A percentile compares a stretch with the other conserved stretches of the same genome.
phyloP scores from a whole-genome alignment of 176 grass and related monocot genomes.

The Oryza glaberrima region DNA sequence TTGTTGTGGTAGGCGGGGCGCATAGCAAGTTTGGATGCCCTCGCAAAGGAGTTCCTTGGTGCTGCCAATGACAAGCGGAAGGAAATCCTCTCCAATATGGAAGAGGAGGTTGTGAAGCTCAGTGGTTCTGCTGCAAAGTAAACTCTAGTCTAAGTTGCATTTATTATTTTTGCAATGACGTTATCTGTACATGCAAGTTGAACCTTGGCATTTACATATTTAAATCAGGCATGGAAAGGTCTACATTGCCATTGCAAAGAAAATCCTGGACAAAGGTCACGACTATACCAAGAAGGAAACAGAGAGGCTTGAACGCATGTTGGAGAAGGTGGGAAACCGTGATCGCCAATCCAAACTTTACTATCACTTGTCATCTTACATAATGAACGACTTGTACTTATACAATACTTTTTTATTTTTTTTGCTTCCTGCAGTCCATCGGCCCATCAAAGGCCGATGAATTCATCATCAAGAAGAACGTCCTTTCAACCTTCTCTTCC shows the following conservation, averaged over 20 bases:
- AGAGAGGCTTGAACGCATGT: slow-evolving; percentile 69
- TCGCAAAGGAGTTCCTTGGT: slow-evolving; percentile 76
- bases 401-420: background rate
- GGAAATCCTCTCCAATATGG: slow-evolving; percentile 66
- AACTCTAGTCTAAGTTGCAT: slow-evolving; percentile 1
- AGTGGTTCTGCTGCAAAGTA: slow-evolving; percentile 77
- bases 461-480: slow-evolving; percentile 92
- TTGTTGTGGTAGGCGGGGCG: slow-evolving; percentile 62
- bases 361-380: background rate
- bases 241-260: slow-evolving; percentile 75
- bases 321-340: slow-evolving; percentile 61
- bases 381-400: background rate
- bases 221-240: slow-evolving; percentile 71
- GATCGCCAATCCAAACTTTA: background rate
- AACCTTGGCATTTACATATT: background rate
- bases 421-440: slow-evolving; percentile 60
- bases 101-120: slow-evolving; percentile 69
- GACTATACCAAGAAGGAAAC: slow-evolving; percentile 78
- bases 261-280: slow-evolving; percentile 57
- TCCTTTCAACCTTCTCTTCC: slow-evolving; percentile 71
- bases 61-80: slow-evolving; percentile 62
- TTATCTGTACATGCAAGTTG: background rate
- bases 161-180: background rate
- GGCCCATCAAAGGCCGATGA: slow-evolving; percentile 73
- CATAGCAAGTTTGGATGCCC: slow-evolving; percentile 56